Evolutionary conservation across 306 rosid species (phyloP).

Genomic region (Vigna unguiculata): DNA sequence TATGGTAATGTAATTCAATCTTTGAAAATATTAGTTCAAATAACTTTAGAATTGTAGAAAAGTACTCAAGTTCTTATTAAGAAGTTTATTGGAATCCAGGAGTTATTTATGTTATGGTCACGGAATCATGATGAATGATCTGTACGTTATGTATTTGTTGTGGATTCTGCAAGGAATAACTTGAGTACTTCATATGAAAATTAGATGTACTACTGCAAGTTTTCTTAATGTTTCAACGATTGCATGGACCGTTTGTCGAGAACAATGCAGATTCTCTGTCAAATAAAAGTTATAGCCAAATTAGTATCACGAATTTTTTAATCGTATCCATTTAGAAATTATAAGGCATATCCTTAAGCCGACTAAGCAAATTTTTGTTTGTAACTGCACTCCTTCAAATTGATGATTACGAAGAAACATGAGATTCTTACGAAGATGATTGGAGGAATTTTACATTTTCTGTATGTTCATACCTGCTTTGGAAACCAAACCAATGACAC

Average conservation of each 20-base stretch:
- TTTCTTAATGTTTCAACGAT: not conserved
- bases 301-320: not conserved
- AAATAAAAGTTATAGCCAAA: constrained; percentile 2
- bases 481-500: constrained; percentile 16
- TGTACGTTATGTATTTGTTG: not conserved
- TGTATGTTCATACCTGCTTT: not conserved
- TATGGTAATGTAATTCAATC: not conserved
- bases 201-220: not conserved
- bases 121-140: not conserved
- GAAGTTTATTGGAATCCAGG: not conserved
- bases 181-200: not conserved
- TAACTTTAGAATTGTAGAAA: not conserved
- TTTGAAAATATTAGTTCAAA: not conserved
- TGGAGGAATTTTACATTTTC: constrained; percentile 1
- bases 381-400: constrained; percentile 6
- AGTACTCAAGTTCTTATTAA: not conserved
- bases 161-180: too few species aligned
- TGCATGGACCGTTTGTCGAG: not conserved
- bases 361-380: constrained; percentile 10
- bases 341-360: constrained; percentile 33
- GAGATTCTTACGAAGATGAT: constrained; percentile 21
- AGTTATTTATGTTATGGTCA: not conserved
- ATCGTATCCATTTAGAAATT: constrained; percentile 14
- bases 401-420: constrained; percentile 23
- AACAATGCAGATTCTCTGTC: not conserved